A percentile compares a stretch with the other conserved stretches of the same genome.
These are phyloP conservation scores for Rhododendron molle DNA, from an alignment of 148 eudicot species.

Conservation along the genomic window DNA sequence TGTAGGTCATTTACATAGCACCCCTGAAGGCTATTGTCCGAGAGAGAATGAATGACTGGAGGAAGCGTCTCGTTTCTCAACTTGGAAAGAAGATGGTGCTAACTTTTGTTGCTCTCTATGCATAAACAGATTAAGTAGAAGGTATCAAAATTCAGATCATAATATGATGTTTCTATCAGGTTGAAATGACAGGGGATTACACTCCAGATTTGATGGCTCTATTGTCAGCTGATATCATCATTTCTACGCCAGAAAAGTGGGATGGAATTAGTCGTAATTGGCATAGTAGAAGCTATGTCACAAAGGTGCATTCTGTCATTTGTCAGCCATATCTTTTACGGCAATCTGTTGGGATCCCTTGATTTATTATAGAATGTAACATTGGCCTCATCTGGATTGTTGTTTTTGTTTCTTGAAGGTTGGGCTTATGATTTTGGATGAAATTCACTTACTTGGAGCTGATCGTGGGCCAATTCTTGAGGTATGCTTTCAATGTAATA, in stretches of 20 bases:
- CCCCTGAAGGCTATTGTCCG: slow-evolving; percentile 97
- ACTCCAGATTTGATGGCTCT: slow-evolving; percentile 94
- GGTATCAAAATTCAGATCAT: not conserved
- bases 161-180: slow-evolving; percentile 43
- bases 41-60: slow-evolving; percentile 97
- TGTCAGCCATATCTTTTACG: not conserved
- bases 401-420: slow-evolving; percentile 41
- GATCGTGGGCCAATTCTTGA: slow-evolving; percentile 99
- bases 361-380: slow-evolving; percentile 5
- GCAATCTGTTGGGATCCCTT: not conserved
- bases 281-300: slow-evolving; percentile 89
- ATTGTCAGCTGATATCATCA: slow-evolving; percentile 89
- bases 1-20: slow-evolving; percentile 94
- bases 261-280: slow-evolving; percentile 99
- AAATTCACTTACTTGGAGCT: slow-evolving; percentile 96
- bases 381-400: slow-evolving; percentile 5
- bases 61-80: slow-evolving; percentile 73
- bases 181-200: slow-evolving; percentile 98
- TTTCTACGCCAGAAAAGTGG: slow-evolving; percentile 99
- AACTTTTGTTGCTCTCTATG: slow-evolving; percentile 3
- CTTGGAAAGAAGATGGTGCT: slow-evolving; percentile 91
- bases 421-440: slow-evolving; percentile 96
- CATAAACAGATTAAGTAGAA: not conserved
- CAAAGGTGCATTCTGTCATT: slow-evolving; percentile 50
- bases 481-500: slow-evolving; percentile 34